phyloP scores from a whole-genome alignment of 2,329 filamentous ascomycete species.

The Phoma sp. region DNA sequence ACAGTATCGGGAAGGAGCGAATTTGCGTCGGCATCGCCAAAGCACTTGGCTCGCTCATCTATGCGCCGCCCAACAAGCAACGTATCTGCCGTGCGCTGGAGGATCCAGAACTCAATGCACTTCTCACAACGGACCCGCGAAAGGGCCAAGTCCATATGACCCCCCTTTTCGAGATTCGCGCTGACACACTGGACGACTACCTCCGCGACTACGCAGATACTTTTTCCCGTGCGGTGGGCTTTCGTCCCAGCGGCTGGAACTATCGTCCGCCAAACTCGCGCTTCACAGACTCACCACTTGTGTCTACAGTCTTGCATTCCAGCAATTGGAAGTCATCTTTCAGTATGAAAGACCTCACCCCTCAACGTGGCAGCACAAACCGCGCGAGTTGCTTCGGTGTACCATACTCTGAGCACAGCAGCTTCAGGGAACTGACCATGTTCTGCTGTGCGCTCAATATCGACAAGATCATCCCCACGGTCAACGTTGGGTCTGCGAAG shows the following conservation, averaged over 20 bases:
- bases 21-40: conserved; percentile 92
- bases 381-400: conserved; percentile 91
- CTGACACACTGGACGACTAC: conserved; percentile 90
- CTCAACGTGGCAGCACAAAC: conserved; percentile 81
- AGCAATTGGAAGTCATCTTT: conserved; percentile 79
- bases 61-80: conserved; percentile 80
- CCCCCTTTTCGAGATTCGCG: conserved; percentile 88
- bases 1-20: conserved; percentile 96
- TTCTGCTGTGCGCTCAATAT: conserved; percentile 89
- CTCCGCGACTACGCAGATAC: conserved; percentile 78
- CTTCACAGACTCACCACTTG: conserved; percentile 65
- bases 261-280: conserved; percentile 75
- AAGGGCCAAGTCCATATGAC: conserved; percentile 98
- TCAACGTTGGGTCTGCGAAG: conserved; percentile 76
- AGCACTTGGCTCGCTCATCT: conserved; percentile 87
- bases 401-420: conserved; percentile 94
- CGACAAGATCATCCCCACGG: conserved; percentile 89
- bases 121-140: conserved; percentile 78
- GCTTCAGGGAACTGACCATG: conserved; percentile 91
- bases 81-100: conserved; percentile 84
- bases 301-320: conserved; percentile 69
- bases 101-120: conserved; percentile 77
- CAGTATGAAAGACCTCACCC: conserved; percentile 71
- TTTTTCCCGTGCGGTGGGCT: conserved; percentile 86
- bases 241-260: conserved; percentile 93